Conservation (phyloP, 495 filamentous ascomycete species). For the Penicillium coffeae region DNA sequence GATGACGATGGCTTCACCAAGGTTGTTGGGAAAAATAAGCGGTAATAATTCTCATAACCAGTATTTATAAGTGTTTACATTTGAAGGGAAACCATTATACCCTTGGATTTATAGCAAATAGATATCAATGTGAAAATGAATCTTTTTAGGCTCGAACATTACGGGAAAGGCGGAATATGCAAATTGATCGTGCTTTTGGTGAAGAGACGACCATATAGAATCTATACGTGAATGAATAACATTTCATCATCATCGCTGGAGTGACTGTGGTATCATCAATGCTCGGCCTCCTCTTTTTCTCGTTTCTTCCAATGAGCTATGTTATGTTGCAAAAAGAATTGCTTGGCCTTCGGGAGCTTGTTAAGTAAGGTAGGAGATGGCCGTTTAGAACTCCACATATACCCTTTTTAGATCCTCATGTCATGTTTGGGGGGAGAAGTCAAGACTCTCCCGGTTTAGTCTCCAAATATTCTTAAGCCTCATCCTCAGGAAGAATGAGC, state of each 20-base stretch:
- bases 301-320: conserved; percentile 13
- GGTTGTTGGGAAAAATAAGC: conserved; percentile 69
- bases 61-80: not conserved
- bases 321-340: conserved; percentile 8
- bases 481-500: conserved; percentile 53
- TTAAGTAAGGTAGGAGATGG: not conserved
- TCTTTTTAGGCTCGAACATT: not conserved
- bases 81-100: not conserved
- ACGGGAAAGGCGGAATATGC: conserved; percentile 1
- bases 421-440: conserved; percentile 7
- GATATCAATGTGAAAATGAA: not conserved
- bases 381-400: not conserved
- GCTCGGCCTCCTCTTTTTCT: conserved; percentile 17
- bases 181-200: conserved; percentile 22
- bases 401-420: conserved; percentile 13
- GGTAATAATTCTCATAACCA: conserved; percentile 24
- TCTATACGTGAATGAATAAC: conserved; percentile 22
- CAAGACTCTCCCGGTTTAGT: not conserved
- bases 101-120: conserved; percentile 9
- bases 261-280: conserved; percentile 19
- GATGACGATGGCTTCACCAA: conserved; percentile 96
- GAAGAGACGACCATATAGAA: conserved; percentile 12
- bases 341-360: not conserved
- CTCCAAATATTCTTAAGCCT: conserved; percentile 19
- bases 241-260: conserved; percentile 43